Base-by-base conservation (phyloP, 1,139 yeast genomes). In the Zygosaccharomyces sapae region DNA sequence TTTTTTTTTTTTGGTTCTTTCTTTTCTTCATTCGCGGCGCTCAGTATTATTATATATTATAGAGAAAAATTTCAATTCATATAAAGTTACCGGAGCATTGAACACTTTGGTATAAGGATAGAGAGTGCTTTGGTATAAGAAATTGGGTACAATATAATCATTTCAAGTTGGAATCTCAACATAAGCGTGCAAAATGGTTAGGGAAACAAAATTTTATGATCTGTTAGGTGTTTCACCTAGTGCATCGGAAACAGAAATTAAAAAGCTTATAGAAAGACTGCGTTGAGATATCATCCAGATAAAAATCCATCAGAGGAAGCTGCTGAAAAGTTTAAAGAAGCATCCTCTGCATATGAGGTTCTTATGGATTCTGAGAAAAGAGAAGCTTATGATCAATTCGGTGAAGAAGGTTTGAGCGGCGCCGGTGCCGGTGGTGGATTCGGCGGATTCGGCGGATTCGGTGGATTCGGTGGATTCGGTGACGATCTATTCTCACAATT, bases 201-300 rank as follows among this genome's bases (percentile, higher is more conserved):
- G 82, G 63, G 97, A 92, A 52, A 83, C 97, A 38, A 86, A 86
- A 66, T 77, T 84, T 55, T 92, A 92, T 72, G 97, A 90, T 62
- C 68, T 79, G 31, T 75, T 90, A 58, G 96, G 95, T 46, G 95
- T 90, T 43, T 65, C 86, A 25, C 81, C 88, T 45, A 76, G 76
- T 47, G 97, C 97, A 35, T 72, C 81, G 29, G 96, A 86, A 46
- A 70, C 79, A 40, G 95, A 90, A 70, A 82, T 92, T 68, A 92
- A 90, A 92, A 92, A 70, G 97, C 97, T 18, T 92, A 92, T 74
- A 83, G 97, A 75, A 81, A 86, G 62, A 80, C 87, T 43, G 98
- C 98, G 19, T 78, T 92, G 63, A 90, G 86, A 66, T 86, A 81
- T 72, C 98, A 92, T 69, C 98, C 98, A 52, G 98, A 92, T 72